Base-by-base conservation (phyloP, 2,329 filamentous ascomycete genomes). In the Triangularia verruculosa region DNA sequence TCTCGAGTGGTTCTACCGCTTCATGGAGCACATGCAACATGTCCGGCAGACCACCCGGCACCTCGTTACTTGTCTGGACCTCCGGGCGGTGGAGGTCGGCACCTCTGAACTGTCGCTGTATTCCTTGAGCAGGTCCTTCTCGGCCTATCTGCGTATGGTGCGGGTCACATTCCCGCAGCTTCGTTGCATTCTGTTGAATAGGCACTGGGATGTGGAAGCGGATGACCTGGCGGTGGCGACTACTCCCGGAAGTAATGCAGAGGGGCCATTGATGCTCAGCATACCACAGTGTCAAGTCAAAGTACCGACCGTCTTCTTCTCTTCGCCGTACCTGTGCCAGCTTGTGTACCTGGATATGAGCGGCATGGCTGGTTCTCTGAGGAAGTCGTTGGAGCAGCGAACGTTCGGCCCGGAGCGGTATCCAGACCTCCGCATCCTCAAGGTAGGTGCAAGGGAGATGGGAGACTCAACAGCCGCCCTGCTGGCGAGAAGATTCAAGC, bases 291-390 rank as follows among this genome's bases (percentile, higher is more conserved):
- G 79, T 60, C 71, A 74, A 4, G 68, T 74, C 15, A 76, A 78
- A 58, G 70, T 84, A 13, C 76, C 79, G 0, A 66, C 68, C 13
- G 73, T 67, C 13, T 77, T 83, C 63, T 81, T 82, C 64, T 67
- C 60, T 1, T 72, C 73, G 1, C 62, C 70, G 0, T 73, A 74
- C 51, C 74, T 83, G 58, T 71, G 72, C 3, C 70, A 72, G 12
- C 67, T 86, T 32, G 75, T 83, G 5, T 86, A 83, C 65, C 77
- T 86, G 3, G 84, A 86, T 62, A 65, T 85, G 8, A 86, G 83
- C 0, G 73, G 76, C 20, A 68, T 81, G n/a, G 78, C 78, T 0
- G 82, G 80, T 0, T 82, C 81, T 0, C 69, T 83, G 11, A 72
- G 70, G 51, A 53, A 30, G 11, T 69, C 73, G 15, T 68, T 81